Base-by-base conservation (phyloP, 805 yeast genomes). In the Grigorovia transvaalensis region DNA sequence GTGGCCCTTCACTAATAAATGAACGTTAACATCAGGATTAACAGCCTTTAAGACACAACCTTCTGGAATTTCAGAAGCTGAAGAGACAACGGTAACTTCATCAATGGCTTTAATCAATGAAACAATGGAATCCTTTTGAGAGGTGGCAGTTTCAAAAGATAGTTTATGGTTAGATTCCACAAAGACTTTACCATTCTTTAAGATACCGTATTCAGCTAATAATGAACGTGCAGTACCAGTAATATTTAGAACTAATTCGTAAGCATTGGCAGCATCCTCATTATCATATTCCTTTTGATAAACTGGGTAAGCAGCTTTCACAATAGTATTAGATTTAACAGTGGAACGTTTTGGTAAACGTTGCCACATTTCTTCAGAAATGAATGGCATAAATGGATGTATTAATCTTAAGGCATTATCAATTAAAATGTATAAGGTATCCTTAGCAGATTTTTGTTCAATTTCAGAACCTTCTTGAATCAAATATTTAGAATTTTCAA, bases 301-400 rank as follows among this genome's bases (percentile, higher is more conserved):
- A 51, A 70, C 78, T 52, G 99, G 99, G 74, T 82, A 93, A 48
- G 75, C 60, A 44, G 96, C 95, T 65, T 80, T 80, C 49, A 82
- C 82, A 67, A 93, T 88, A 19, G 96, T 78, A 49, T 70, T 73
- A 29, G 88, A 74, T 20, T 71, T 71, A 62, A 87, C 96, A 50
- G 81, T 73, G 8, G 80, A 77, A 67, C 96, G 82, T 64, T 85
- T 84, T 62, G 98, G 98, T 64, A 93, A 75, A 72, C 98, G 87
- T 75, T 93, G 99, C 97, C 97, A 93, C 87, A 93, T 81, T 76
- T 93, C 99, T 72, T 93, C 99, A 47, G 98, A 84, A 59, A 93
- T 75, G 68, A 81, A 93, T 43, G 99, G 99, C 99, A 93, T 93
- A 76, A 88, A 93, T 68, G 99, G 99, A 68, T 91, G 98, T 60